Conservation (phyloP, 2,329 filamentous ascomycete species). For the Myriosclerotinia curreyana region DNA sequence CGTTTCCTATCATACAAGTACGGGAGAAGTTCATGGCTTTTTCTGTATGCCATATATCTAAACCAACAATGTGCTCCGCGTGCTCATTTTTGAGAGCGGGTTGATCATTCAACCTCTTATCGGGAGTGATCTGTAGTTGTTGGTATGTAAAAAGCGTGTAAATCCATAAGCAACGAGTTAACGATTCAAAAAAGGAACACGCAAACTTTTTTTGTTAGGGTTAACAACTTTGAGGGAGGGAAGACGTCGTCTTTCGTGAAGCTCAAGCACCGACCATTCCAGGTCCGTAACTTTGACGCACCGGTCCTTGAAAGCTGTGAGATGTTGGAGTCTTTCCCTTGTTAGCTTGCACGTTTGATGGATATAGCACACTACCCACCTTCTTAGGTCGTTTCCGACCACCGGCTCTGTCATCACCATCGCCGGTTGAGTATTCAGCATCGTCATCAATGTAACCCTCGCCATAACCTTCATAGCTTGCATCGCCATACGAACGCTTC, state of each 20-base stretch:
- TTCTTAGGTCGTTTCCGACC: constrained; percentile 64
- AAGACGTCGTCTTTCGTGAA: constrained; percentile 18
- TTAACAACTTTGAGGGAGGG: neutral
- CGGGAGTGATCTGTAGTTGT: constrained; percentile 1
- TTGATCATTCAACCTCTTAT: constrained; percentile 12
- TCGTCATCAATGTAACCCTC: constrained; percentile 69
- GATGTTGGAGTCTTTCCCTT: constrained; percentile 31
- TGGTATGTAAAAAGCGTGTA: constrained; percentile 15
- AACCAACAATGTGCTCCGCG: constrained; percentile 11
- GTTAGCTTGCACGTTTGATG: constrained; percentile 31
- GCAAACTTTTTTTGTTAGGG: neutral
- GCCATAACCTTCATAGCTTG: constrained; percentile 70
- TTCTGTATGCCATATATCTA: constrained; percentile 5
- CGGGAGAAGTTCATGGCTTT: constrained; percentile 9
- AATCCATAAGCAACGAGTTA: constrained; percentile 19
- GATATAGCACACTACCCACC: constrained; percentile 44
- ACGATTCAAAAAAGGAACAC: constrained; percentile 5
- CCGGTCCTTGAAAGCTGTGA: constrained; percentile 32
- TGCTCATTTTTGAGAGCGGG: constrained; percentile 11
- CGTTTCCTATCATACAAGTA: constrained; percentile 14
- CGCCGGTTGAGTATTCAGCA: constrained; percentile 67
- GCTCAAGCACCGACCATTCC: constrained; percentile 55
- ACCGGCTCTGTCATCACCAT: constrained; percentile 58
- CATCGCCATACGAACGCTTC: constrained; percentile 74
- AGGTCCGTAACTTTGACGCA: constrained; percentile 50